Evolutionary conservation across 2,329 filamentous ascomycete genomes (phyloP).

Genomic region (Lasiodiplodia theobromae): DNA sequence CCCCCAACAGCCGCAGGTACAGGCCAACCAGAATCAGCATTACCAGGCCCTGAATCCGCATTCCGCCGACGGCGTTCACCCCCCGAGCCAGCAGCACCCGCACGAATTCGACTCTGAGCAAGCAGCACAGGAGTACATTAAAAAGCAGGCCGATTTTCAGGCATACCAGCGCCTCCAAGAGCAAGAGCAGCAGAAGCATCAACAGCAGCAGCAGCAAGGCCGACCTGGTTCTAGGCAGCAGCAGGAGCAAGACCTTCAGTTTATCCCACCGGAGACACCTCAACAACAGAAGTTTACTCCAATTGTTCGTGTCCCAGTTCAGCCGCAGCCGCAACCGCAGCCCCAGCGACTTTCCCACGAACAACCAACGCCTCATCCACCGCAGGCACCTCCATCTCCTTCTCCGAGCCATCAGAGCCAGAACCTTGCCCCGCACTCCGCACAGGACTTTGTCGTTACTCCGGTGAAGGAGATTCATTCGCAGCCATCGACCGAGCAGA

Average conservation of each 20-base stretch:
- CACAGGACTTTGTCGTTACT: slow-evolving; percentile 16
- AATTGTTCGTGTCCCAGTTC: slow-evolving; percentile 32
- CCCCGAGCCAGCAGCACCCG: slow-evolving; percentile 43
- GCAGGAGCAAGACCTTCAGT: slow-evolving; percentile 30
- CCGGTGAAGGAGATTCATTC: slow-evolving; percentile 3
- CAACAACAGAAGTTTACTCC: slow-evolving; percentile 34
- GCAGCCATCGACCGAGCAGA: slow-evolving; percentile 17
- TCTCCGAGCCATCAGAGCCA: slow-evolving; percentile 39
- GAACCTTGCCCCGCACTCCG: slow-evolving; percentile 37
- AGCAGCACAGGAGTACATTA: slow-evolving; percentile 10
- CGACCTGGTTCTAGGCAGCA: slow-evolving; percentile 43
- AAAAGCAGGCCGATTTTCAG: slow-evolving; percentile 31
- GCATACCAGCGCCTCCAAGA: slow-evolving; percentile 42
- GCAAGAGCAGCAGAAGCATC: slow-evolving; percentile 37
- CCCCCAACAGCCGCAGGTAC: slow-evolving; percentile 24
- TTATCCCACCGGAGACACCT: slow-evolving; percentile 9
- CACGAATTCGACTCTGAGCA: slow-evolving; percentile 21
- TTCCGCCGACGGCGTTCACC: slow-evolving; percentile 41
- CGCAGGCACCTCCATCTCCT: slow-evolving; percentile 45
- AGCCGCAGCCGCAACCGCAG: slow-evolving; percentile 32
- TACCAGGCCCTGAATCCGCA: slow-evolving; percentile 43
- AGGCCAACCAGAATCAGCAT: slow-evolving; percentile 22
- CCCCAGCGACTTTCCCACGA: slow-evolving; percentile 41
- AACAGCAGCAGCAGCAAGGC: slow-evolving; percentile 30
- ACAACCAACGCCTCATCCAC: slow-evolving; percentile 43